Conservation (phyloP, 345 rosid species). For the Melaleuca quinquenervia region DNA sequence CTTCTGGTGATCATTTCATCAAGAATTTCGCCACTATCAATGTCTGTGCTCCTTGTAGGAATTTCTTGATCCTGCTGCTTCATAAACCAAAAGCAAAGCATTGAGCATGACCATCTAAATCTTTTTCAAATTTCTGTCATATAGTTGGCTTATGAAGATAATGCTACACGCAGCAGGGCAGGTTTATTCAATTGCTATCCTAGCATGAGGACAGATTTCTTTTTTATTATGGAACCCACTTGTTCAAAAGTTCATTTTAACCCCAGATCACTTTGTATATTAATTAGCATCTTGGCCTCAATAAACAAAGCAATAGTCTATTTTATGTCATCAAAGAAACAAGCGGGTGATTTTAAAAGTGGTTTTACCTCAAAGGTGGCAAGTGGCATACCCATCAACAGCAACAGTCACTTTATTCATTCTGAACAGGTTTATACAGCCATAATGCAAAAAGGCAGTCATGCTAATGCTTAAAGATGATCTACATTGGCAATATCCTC, state of each 20-base stretch:
- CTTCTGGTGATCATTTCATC: conserved; percentile 62
- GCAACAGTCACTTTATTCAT: background rate
- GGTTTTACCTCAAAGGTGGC: background rate
- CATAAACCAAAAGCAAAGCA: background rate
- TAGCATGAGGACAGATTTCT: background rate
- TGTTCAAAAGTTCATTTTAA: background rate
- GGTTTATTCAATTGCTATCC: background rate
- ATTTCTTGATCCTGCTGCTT: conserved; percentile 41
- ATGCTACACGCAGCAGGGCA: background rate
- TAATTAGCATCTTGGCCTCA: background rate
- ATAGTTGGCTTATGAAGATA: background rate
- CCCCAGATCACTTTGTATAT: background rate
- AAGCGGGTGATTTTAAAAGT: background rate
- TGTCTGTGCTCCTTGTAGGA: conserved; percentile 16
- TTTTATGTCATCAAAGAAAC: background rate
- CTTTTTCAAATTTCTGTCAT: background rate
- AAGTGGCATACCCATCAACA: background rate
- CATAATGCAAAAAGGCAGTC: background rate
- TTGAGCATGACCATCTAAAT: background rate
- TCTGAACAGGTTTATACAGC: background rate
- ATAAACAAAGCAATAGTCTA: background rate
- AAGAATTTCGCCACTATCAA: conserved; percentile 46
- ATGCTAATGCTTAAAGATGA: background rate
- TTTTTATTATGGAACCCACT: background rate
- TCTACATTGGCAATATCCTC: background rate